Evolutionary conservation across 129 eudicot species (phyloP), one percentile per base, ranked within the genome.

Genomic region (Lactuca saligna): DNA sequence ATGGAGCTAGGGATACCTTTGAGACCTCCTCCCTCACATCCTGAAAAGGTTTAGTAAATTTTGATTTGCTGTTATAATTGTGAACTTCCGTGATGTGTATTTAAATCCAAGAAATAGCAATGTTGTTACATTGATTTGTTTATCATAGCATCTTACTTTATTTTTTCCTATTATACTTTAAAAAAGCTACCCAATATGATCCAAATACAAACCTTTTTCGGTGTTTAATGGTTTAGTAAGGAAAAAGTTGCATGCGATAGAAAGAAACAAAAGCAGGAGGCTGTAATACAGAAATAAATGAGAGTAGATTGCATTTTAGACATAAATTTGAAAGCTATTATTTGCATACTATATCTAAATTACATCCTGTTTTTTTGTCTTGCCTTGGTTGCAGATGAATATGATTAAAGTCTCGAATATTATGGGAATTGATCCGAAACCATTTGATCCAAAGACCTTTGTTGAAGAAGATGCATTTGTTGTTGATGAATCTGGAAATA

Each of bases 401-500:
- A 82, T 94, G 85, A 94, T 94, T 42, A 89, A 91, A 62, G 99
- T 94, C 63, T 94, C 99, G 31, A 94, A 94, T 68, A 94, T 94
- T 63, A 94, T 94, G 99, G 99, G 99, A 49, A 80, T 94, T 63
- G 97, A 94, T 73, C 87, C 96, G n/a, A 90, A 89, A 71, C 99
- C 97, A 17, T 94, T 94, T 78, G 96, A 94, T 81, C 97, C 91
- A 11, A 81, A 89, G 78, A 85, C 97, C 14, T 94, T 81, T 78
- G 96, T 85, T 71, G 99, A 94, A 76, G 97, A 94, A 78, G 99
- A 90, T 69, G 79, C 75, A 33, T 82, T 87, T 65, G 88, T 85
- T 84, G 87, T 91, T 12, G 99, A 94, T 76, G 99, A 94, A 74
- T 90, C 97, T 73, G 97, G 99, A 66, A 69, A 93, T 20, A 87